Evolutionary conservation across 139 green algal species (phyloP), one percentile per base, ranked within the genome.

Genomic region (Gonium pectorale): DNA sequence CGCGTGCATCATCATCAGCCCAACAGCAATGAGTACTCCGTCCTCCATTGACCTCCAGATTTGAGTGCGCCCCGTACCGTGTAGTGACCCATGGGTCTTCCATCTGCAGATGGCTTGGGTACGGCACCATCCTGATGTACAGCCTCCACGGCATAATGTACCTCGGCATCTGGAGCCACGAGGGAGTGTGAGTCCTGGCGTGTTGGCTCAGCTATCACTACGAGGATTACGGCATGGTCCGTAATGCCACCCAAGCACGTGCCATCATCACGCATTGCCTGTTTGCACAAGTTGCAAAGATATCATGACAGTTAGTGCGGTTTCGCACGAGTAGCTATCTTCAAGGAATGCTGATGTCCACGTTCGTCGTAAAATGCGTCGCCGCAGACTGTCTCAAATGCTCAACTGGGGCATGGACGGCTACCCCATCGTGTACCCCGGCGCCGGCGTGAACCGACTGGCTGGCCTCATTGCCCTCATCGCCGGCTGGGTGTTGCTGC

Each of bases 81-180:
- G n/a, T n/a, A n/a, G n/a, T n/a, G n/a, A n/a, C n/a, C n/a, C n/a
- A n/a, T n/a, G n/a, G n/a, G n/a, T n/a, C n/a, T n/a, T n/a, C n/a
- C n/a, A n/a, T n/a, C 17, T 21, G 56, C 77, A 70, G 77, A 29
- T 83, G 77, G 77, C 60, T 83, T 60, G 77, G 77, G 21, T 62
- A 83, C n/a, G 77, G 60, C n/a, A 64, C 77, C 31, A n/a, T 83
- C 4, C 8, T 73, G 31, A 41, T 73, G 6, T 40, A 40, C 19
- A 41, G 43, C 5, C 33, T 83, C 8, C 77, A 83, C 63, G 62
- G 60, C 77, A 37, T 83, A 3, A 64, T 49, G 3, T 83, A 83
- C 43, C 46, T 83, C 43, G 43, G 29, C 40, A 44, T 74, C 17
- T 83, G 77, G 77, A 41, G n/a, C 0, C 4, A 5, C 21, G 62